Conservation (phyloP, 179 eudicot genomes). For the Spinacia oleracea region DNA sequence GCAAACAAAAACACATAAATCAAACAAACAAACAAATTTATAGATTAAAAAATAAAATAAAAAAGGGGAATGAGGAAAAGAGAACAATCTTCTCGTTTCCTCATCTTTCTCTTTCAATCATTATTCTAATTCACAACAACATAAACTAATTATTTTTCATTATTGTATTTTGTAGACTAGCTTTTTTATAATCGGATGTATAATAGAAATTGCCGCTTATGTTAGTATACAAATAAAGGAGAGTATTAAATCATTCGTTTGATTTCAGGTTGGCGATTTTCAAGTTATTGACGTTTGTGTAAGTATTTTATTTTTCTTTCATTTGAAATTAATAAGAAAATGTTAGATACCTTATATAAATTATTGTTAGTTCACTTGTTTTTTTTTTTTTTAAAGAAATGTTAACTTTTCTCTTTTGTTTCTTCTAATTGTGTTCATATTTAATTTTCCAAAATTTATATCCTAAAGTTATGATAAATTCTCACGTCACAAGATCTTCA, state of each 20-base stretch:
- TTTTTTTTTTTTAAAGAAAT: background rate
- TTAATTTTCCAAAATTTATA: too few species aligned
- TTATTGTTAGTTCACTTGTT: too few species aligned
- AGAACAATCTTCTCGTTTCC: conserved; percentile 24
- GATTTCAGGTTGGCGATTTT: background rate
- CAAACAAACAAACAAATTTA: background rate
- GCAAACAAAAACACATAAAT: background rate
- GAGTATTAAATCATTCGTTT: background rate
- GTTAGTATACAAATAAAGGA: background rate
- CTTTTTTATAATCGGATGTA: background rate
- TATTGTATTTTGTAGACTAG: background rate
- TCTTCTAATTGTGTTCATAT: background rate
- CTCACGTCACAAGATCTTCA: too few species aligned
- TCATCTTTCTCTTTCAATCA: background rate
- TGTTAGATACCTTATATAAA: background rate
- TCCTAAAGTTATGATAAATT: background rate
- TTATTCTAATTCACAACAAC: background rate
- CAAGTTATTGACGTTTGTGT: background rate
- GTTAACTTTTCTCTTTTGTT: background rate
- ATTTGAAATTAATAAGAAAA: background rate
- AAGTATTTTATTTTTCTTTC: conserved; percentile 6
- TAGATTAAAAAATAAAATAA: background rate
- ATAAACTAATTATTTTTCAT: background rate
- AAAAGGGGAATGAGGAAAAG: conserved; percentile 20
- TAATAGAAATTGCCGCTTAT: too few species aligned